These are phyloP conservation scores for Entomortierella chlamydospora DNA, from an alignment of 192 early-diverging fungal species.

Conservation along the genomic window DNA sequence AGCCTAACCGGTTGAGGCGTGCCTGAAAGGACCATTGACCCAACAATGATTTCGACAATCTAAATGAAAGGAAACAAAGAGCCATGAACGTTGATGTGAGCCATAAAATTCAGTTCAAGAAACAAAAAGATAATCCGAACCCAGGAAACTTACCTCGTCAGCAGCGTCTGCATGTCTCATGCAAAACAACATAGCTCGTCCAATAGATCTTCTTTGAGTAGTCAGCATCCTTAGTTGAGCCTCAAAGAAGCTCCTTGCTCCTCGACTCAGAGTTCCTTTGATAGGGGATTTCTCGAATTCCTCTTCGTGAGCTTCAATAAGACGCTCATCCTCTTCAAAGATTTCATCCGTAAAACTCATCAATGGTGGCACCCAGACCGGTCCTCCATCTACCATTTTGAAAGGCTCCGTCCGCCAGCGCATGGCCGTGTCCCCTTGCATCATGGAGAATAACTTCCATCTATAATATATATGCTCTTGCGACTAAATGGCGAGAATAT, in stretches of 20 bases:
- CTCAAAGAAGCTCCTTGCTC: constrained; percentile 59
- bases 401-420: constrained; percentile 85
- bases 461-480: constrained; percentile 90
- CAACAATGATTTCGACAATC: constrained; percentile 75
- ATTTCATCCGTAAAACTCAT: constrained; percentile 76
- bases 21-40: constrained; percentile 64
- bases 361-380: constrained; percentile 88
- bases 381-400: constrained; percentile 86
- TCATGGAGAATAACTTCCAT: constrained; percentile 90
- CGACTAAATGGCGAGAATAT: constrained; percentile 63
- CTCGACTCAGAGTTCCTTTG: constrained; percentile 62
- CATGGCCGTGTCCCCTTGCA: constrained; percentile 82
- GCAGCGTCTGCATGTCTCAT: constrained; percentile 87
- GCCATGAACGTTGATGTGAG: neutral
- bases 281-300: constrained; percentile 51
- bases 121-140: neutral
- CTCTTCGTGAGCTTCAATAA: constrained; percentile 56
- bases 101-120: neutral
- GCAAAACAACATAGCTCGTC: constrained; percentile 83
- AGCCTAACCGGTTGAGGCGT: constrained; percentile 75
- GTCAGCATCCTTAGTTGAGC: constrained; percentile 59
- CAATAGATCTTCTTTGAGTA: constrained; percentile 70
- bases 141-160: constrained; percentile 64
- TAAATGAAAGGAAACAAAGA: constrained; percentile 19
- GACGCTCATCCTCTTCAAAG: constrained; percentile 63